Percentiles rank a stretch among this genome's conserved stretches.
phyloP scores from a whole-genome alignment of 2,329 filamentous ascomycete species.

The Fusarium illudens region DNA sequence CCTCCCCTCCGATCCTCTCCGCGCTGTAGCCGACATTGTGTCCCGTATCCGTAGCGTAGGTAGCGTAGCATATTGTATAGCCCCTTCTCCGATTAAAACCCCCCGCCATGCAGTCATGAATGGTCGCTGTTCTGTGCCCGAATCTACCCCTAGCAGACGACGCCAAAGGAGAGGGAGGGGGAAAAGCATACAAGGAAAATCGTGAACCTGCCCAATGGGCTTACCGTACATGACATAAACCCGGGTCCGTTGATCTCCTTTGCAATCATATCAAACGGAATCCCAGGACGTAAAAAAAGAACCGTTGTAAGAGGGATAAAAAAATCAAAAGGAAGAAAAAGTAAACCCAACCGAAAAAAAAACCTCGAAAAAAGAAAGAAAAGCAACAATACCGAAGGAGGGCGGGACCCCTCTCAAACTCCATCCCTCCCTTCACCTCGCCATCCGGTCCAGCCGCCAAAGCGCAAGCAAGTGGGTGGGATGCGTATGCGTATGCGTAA shows the following conservation, averaged over 20 bases:
- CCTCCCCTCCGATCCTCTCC: constrained; percentile 17
- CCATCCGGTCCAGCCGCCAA: constrained; percentile 22
- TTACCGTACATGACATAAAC: constrained; percentile 27
- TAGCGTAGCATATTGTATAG: constrained; percentile 20
- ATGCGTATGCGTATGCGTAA: not conserved
- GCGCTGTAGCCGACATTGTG: constrained; percentile 24
- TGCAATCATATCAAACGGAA: constrained; percentile 4
- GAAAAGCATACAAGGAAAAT: constrained; percentile 34
- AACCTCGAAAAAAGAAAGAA: constrained; percentile 2
- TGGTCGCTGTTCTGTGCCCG: constrained; percentile 33
- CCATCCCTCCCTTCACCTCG: constrained; percentile 23
- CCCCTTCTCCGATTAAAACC: constrained; percentile 31
- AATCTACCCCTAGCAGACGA: constrained; percentile 20
- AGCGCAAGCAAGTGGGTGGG: constrained; percentile 10
- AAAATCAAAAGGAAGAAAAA: constrained; percentile 19
- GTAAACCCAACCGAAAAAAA: constrained; percentile 6
- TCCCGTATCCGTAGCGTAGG: constrained; percentile 23
- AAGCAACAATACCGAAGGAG: constrained; percentile 3
- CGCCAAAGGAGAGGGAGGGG: constrained; percentile 17
- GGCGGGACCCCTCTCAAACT: constrained; percentile 16
- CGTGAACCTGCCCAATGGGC: constrained; percentile 35
- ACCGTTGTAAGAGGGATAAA: constrained; percentile 6
- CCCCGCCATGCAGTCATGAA: constrained; percentile 36
- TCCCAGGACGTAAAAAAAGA: constrained; percentile 14
- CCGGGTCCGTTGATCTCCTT: constrained; percentile 18